Evolutionary conservation across 306 rosid genomes (phyloP).

Genomic region (Cicer bijugum): DNA sequence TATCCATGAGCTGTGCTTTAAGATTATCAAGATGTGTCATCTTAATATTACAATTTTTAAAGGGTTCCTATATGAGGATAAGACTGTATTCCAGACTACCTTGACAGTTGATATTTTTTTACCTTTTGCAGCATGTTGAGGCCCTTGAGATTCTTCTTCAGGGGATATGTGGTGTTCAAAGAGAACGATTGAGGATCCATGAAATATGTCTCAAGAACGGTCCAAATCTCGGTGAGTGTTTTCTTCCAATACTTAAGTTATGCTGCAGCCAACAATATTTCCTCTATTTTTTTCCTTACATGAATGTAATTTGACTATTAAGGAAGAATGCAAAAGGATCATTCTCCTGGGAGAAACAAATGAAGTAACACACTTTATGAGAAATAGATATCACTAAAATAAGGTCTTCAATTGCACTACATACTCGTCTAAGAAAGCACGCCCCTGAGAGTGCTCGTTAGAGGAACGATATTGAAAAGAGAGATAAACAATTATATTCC

Average conservation of each 20-base stretch:
- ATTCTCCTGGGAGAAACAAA: constrained; percentile 8
- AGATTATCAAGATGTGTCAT: background rate
- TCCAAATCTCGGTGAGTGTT: constrained; percentile 72
- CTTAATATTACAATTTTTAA: constrained; percentile 13
- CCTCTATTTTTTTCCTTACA: background rate
- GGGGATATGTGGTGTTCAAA: constrained; percentile 90
- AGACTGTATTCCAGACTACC: background rate
- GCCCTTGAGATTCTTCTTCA: constrained; percentile 97
- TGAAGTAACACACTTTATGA: background rate
- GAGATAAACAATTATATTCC: constrained; percentile 18
- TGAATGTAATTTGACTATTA: constrained; percentile 4
- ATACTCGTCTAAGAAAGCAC: constrained; percentile 14
- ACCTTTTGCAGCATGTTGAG: constrained; percentile 80
- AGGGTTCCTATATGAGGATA: background rate
- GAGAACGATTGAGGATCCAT: constrained; percentile 80
- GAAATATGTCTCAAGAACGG: constrained; percentile 88
- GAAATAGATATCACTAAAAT: background rate
- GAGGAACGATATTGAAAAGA: constrained; percentile 12
- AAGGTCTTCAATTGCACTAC: constrained; percentile 14
- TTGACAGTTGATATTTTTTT: constrained; percentile 36
- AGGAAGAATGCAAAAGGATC: background rate
- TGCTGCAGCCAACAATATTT: constrained; percentile 4
- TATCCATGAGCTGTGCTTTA: background rate
- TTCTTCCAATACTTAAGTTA: background rate
- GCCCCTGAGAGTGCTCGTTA: background rate